phyloP scores from a whole-genome alignment of 164 flowering plant genomes.

The Macadamia tetraphylla region DNA sequence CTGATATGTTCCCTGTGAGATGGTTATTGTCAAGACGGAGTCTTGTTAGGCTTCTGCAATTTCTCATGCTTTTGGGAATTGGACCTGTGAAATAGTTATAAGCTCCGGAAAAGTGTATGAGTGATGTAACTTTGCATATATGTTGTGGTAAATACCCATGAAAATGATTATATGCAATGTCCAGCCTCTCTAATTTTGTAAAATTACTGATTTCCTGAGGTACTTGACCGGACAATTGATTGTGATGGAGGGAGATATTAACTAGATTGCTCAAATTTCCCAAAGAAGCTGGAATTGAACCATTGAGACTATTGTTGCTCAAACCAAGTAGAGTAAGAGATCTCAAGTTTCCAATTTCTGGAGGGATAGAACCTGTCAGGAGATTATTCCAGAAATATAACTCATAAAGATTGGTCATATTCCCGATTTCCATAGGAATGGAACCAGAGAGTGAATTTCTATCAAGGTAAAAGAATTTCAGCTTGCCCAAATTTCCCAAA shows the following conservation, averaged over 20 bases:
- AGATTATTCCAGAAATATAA: not conserved
- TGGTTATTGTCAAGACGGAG: conserved; percentile 7
- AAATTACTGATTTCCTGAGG: not conserved
- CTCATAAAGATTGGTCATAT: too few species aligned
- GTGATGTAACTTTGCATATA: not conserved
- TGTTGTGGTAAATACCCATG: not conserved
- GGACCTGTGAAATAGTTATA: conserved; percentile 2
- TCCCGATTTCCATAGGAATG: too few species aligned
- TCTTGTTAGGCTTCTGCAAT: conserved; percentile 7
- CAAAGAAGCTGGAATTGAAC: not conserved
- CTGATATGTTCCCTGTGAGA: conserved; percentile 10
- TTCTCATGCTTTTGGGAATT: conserved; percentile 8
- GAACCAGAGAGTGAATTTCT: too few species aligned
- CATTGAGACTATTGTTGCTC: not conserved
- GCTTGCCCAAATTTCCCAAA: too few species aligned
- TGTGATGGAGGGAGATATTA: not conserved
- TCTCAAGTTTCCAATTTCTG: not conserved
- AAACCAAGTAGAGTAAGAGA: not conserved
- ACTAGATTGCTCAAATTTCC: not conserved
- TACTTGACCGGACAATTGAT: not conserved
- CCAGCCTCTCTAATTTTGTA: not conserved
- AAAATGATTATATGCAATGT: not conserved
- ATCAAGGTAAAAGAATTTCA: too few species aligned
- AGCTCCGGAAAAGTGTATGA: not conserved
- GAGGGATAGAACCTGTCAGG: not conserved